A percentile compares a stretch with the other conserved stretches of the same genome.
Conservation (phyloP, 2,329 filamentous ascomycete genomes). For the Coniochaeta hoffmannii region DNA sequence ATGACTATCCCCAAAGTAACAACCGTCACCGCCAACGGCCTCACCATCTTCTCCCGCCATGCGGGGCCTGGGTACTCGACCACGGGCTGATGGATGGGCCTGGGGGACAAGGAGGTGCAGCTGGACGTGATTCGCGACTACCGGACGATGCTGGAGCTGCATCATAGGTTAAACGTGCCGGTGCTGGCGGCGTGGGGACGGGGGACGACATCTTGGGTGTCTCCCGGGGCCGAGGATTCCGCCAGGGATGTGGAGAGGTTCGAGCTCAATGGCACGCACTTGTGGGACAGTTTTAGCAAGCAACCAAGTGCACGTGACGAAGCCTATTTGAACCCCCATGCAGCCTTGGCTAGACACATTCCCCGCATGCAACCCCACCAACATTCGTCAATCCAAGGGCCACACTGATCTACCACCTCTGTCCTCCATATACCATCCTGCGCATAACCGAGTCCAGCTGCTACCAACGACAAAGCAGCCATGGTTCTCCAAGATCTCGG, state of each 20-base stretch:
- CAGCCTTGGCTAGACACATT: neutral
- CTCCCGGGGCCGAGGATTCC: constrained; percentile 46
- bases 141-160: constrained; percentile 43
- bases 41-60: constrained; percentile 32
- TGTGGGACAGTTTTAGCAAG: neutral
- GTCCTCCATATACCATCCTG: neutral
- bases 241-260: constrained; percentile 38
- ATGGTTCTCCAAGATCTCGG: constrained; percentile 99
- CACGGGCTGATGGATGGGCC: constrained; percentile 40
- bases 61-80: constrained; percentile 42
- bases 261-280: too few relatives aligned
- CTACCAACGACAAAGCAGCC: constrained; percentile 12
- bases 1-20: constrained; percentile 9
- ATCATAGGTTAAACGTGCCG: constrained; percentile 42
- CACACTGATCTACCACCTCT: neutral
- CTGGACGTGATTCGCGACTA: constrained; percentile 53
- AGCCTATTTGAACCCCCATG: too few relatives aligned
- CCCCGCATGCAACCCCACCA: constrained; percentile 2
- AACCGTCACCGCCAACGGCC: constrained; percentile 22
- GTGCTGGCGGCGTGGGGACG: constrained; percentile 53
- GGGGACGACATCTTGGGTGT: constrained; percentile 44
- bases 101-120: constrained; percentile 44
- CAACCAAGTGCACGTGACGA: too few relatives aligned
- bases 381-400: neutral
- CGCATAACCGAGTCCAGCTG: neutral